A percentile compares a stretch with the other conserved stretches of the same genome.
Evolutionary conservation across 1,284 basidiomycete genomes (phyloP).

Genomic region (Cryptococcus amylolentus): DNA sequence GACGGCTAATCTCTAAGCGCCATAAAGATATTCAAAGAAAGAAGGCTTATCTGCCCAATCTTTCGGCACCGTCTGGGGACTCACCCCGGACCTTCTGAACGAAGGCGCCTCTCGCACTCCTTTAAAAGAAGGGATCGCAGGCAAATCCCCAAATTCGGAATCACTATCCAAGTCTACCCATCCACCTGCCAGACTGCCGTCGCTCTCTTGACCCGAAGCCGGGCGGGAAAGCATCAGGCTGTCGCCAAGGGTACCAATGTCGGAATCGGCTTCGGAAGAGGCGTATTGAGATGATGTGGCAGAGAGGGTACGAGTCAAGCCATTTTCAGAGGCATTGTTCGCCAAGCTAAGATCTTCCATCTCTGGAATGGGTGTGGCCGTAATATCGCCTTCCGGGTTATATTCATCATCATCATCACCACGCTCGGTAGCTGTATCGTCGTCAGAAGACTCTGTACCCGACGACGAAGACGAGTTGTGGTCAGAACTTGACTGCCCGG

Average conservation of each 20-base stretch:
- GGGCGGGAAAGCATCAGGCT: conserved; percentile 19
- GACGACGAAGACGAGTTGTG: conserved; percentile 4
- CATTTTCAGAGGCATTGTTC: not conserved
- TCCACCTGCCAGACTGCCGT: not conserved
- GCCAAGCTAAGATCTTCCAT: conserved; percentile 4
- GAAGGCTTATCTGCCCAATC: conserved; percentile 39
- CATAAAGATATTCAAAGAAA: conserved; percentile 50
- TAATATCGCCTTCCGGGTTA: conserved; percentile 21
- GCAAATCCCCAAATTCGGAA: conserved; percentile 10
- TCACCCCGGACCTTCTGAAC: not conserved
- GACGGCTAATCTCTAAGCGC: conserved; percentile 7
- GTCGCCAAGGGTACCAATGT: conserved; percentile 24
- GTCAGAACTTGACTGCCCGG: conserved; percentile 27
- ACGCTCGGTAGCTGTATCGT: conserved; percentile 23
- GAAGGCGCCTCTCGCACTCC: not conserved
- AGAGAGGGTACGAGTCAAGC: conserved; percentile 17
- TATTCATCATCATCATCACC: conserved; percentile 22
- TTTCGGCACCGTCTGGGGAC: not conserved
- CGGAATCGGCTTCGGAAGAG: conserved; percentile 35
- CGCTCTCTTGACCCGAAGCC: not conserved
- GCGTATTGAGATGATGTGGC: conserved; percentile 38
- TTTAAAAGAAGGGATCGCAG: not conserved
- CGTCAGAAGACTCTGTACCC: conserved; percentile 17
- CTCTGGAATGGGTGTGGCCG: conserved; percentile 7
- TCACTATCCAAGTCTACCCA: conserved; percentile 9